Base-by-base conservation (phyloP, 2,329 filamentous ascomycete genomes). In the Cucurbitaria berberidis region DNA sequence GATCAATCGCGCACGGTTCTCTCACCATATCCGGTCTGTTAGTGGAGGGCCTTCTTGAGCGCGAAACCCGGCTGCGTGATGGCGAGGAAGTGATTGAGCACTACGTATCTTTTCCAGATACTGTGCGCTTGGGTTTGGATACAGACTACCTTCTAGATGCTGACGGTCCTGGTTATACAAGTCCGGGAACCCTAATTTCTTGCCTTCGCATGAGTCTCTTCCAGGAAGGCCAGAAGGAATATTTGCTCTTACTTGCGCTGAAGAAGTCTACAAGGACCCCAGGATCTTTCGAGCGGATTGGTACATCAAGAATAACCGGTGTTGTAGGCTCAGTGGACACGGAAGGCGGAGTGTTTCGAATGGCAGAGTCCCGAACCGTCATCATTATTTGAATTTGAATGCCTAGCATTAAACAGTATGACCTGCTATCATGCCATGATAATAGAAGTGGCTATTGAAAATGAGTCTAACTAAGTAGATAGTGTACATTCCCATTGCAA, bases 171-270 rank as follows among this genome's bases (percentile, higher is more conserved):
- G 8, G 41, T 19, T 26, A 41, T 9, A 21, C 30, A 18, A 9
- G 8, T 2, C n/a, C 42, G 2, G 48, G 48, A 9, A 51, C 34
- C 5, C 29, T 3, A 9, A 15, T 51, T 2, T n/a, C 42, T 16
- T 51, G 35, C 34, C 27, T 51, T n/a, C 34, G 41, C n/a, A 46
- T 46, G 43, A 36, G 43, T 39, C 26, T 47, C 13, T n/a, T 38
- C 9, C 35, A 35, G n/a, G 15, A 46, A 15, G 35, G 36, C 3
- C 24, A 19, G 19, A 36, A 52, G 26, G 22, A 52, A 11, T 26
- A 18, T 11, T 36, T 47, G 9, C 7, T 42, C 15, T 42, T 36
- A n/a, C 36, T 52, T 34, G 43, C 42, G 1, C 34, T 52, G 27
- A 42, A 19, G 15, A 7, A 34, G 35, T 45, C 42, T 16, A 3